Percentiles rank a stretch among this genome's conserved stretches.
These are phyloP conservation scores for Cubamyces sp. DNA, from an alignment of 768 basidiomycete genomes.

Conservation along the genomic window DNA sequence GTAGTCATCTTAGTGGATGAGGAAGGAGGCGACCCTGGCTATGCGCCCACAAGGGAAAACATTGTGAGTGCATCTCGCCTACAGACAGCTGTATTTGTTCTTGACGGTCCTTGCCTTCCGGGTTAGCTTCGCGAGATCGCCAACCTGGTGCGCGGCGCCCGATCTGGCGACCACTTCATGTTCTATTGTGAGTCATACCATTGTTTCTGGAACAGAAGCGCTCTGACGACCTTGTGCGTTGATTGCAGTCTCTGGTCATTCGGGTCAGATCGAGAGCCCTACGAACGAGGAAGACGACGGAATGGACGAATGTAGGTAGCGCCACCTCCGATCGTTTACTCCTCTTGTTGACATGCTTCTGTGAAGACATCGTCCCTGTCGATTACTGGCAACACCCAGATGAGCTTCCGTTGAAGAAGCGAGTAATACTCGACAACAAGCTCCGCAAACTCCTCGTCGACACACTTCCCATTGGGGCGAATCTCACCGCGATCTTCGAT, in stretches of 20 bases:
- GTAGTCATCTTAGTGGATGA: slow-evolving; percentile 24
- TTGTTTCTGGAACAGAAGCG: neutral
- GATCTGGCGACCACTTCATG: slow-evolving; percentile 16
- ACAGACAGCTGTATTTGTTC: neutral
- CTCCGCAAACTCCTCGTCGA: slow-evolving; percentile 30
- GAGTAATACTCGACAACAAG: slow-evolving; percentile 21
- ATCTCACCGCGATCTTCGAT: slow-evolving; percentile 29
- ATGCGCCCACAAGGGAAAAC: slow-evolving; percentile 22
- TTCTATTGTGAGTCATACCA: slow-evolving; percentile 23
- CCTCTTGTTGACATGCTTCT: slow-evolving; percentile 2
- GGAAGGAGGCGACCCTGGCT: neutral
- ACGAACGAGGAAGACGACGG: slow-evolving; percentile 29
- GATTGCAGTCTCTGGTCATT: slow-evolving; percentile 31
- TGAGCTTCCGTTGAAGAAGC: slow-evolving; percentile 7
- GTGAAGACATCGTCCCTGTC: slow-evolving; percentile 17
- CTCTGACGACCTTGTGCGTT: neutral
- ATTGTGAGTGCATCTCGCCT: slow-evolving; percentile 15
- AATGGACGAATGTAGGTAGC: slow-evolving; percentile 30
- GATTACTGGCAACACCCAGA: slow-evolving; percentile 20
- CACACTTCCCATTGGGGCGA: slow-evolving; percentile 29
- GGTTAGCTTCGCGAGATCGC: slow-evolving; percentile 17
- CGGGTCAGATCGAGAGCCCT: slow-evolving; percentile 25
- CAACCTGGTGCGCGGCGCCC: slow-evolving; percentile 19
- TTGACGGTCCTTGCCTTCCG: neutral
- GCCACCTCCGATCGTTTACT: neutral